Base-by-base conservation (phyloP, 1,284 basidiomycete species). In the Athelia sp. region DNA sequence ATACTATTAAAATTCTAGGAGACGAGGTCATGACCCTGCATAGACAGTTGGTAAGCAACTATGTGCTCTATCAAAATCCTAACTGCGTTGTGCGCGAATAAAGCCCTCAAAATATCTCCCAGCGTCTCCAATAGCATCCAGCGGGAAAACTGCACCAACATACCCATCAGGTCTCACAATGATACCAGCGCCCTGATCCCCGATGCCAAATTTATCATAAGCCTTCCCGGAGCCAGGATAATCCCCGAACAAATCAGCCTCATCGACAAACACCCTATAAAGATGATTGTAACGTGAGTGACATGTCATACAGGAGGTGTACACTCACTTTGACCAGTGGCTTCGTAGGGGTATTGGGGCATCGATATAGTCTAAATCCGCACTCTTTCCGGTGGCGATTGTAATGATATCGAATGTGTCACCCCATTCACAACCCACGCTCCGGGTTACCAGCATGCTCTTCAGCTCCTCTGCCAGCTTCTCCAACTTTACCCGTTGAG, bases 81-180 rank as follows among this genome's bases (percentile, higher is more conserved):
- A n/a, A n/a, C n/a, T n/a, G n/a, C n/a, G n/a, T n/a, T n/a, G n/a
- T n/a, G 26, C 13, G 26, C 26, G 26, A 35, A 55, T 38, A 55
- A 79, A 78, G 4, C 60, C 61, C 2, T 64, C 59, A 49, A 86
- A 84, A 65, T 84, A 86, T 15, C 54, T 55, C 34, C 78, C 62
- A n/a, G 86, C 55, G n/a, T 67, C 68, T 6, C 63, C 56, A 29
- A 68, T 54, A 3, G 69, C 62, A 32, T 79, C 68, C 36, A 87
- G 62, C 0, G 82, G 74, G 1, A 71, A 70, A 19, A 87, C 68
- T 49, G 70, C 69, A 2, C 82, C 83, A 15, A 90, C 77, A 53
- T 88, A 89, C 9, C 87, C 87, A 56, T 90, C 87, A 2, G 87
- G 87, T 26, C 88, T 75, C 13, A 88, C 78, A 29, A 85, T 70